These are phyloP conservation scores for Strobilomyces echinocephalus DNA, from an alignment of 768 basidiomycete species.

Conservation along the genomic window DNA sequence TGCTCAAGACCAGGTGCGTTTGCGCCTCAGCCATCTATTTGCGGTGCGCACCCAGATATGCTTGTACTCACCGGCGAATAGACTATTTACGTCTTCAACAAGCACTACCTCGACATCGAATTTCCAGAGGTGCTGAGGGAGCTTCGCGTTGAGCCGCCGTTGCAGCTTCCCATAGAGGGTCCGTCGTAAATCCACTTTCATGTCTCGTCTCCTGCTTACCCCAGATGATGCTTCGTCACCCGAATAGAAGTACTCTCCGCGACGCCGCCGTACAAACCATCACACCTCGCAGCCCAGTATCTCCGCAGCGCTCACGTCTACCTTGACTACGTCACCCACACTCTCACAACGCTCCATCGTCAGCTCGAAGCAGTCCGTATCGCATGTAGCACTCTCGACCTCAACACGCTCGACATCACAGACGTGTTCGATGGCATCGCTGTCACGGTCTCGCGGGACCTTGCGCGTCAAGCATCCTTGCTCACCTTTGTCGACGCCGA, in stretches of 20 bases:
- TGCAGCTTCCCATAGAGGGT: conserved; percentile 76
- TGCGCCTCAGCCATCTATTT: neutral
- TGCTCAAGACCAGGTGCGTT: conserved; percentile 64
- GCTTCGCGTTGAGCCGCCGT: conserved; percentile 53
- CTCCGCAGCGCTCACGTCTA: conserved; percentile 60
- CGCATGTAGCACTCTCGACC: conserved; percentile 67
- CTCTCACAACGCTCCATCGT: conserved; percentile 48
- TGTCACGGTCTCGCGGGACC: conserved; percentile 50
- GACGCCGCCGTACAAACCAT: conserved; percentile 69
- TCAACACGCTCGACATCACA: conserved; percentile 63
- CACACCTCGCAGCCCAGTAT: conserved; percentile 63
- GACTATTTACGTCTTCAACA: conserved; percentile 84
- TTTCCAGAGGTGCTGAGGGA: conserved; percentile 60
- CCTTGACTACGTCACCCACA: conserved; percentile 54
- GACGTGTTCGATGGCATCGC: conserved; percentile 67
- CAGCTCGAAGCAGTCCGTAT: conserved; percentile 71
- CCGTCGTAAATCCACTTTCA: conserved; percentile 7
- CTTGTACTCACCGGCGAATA: conserved; percentile 22
- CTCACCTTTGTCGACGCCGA: conserved; percentile 66
- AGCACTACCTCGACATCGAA: conserved; percentile 68
- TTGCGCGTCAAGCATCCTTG: conserved; percentile 60
- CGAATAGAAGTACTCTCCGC: conserved; percentile 52
- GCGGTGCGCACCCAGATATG: neutral
- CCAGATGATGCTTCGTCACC: neutral
- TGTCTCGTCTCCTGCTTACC: neutral